Base-by-base conservation (phyloP, 441 rosid genomes). In the Viola pubescens region DNA sequence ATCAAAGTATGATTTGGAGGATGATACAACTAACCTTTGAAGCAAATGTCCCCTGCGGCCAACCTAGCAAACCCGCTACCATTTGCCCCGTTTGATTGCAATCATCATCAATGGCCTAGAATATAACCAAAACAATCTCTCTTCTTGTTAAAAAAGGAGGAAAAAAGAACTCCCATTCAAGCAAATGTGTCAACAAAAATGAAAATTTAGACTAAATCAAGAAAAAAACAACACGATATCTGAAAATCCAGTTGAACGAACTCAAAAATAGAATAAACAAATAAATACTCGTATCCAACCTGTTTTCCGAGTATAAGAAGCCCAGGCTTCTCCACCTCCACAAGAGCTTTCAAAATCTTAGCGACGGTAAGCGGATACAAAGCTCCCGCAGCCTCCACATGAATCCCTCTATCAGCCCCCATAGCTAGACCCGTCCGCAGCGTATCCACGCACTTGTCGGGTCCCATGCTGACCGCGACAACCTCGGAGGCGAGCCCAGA, bases 71-170 rank as follows among this genome's bases (percentile, higher is more conserved):
- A 52, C 94, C 98, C 4, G 98, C 98, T 56, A 91, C 82, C 97
- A 89, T 89, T 71, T 91, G 95, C 66, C 97, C 98, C 34, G 98
- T 91, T 79, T 91, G 98, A 78, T 91, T 89, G 71, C 97, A 91
- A 46, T 91, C 98, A 80, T 91, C 91, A 73, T 91, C 98, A 72
- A 91, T 87, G 16, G 97, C 95, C 97, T 91, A 69, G 70, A 68
- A 9, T 26, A 26, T 26, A 26, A 26, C 34, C 34, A 26, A 26
- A 26, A 26, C 3, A 26, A 26, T 26, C 34, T 26, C 34, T 26
- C 34, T 19, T 19, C 26, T 26, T 1, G 34, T 26, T 26, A 26
- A 37, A 57, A 43, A 48, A 48, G 6, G 40, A 58, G 16, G 40
- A 5, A 19, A 58, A 56, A 34, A 54, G 37, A 64, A 53, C 54